Conservation (phyloP, 75 land plant species). For the Pseudotsuga menziesii region DNA sequence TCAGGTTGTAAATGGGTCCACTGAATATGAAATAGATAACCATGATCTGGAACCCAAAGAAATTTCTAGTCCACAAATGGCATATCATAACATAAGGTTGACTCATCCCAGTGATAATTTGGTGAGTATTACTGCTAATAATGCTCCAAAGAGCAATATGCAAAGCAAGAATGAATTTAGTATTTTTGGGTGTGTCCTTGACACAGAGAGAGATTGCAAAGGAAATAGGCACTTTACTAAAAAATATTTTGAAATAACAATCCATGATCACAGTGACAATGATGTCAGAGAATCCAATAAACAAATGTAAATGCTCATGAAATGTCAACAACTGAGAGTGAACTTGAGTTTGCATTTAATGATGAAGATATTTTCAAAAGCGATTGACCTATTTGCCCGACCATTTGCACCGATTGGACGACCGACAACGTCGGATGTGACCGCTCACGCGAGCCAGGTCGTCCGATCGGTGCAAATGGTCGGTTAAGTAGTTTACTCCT, state of each 20-base stretch:
- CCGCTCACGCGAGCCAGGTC: too few relatives aligned
- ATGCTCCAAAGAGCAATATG: neutral
- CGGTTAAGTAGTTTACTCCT: too few relatives aligned
- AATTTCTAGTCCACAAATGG: neutral
- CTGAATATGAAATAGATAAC: neutral
- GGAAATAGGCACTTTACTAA: neutral
- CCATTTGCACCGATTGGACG: too few relatives aligned
- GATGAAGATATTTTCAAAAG: conserved; percentile 21
- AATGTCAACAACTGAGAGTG: conserved; percentile 3
- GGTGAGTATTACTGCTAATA: neutral
- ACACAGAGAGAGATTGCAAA: neutral
- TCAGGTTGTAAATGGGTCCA: neutral
- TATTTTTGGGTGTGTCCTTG: neutral
- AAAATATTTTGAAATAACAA: neutral
- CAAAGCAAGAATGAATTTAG: neutral
- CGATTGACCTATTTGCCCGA: too few relatives aligned
- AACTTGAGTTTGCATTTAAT: conserved; percentile 3
- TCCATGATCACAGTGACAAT: neutral
- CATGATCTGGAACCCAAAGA: neutral
- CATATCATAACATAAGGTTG: too few relatives aligned
- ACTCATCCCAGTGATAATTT: neutral
- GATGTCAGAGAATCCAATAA: neutral
- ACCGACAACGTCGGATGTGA: too few relatives aligned
- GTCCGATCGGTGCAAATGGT: too few relatives aligned
- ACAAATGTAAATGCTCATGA: neutral